These are phyloP conservation scores for Blepharisma undulans DNA, from an alignment of 169 alveolate genomes.

Conservation along the genomic window DNA sequence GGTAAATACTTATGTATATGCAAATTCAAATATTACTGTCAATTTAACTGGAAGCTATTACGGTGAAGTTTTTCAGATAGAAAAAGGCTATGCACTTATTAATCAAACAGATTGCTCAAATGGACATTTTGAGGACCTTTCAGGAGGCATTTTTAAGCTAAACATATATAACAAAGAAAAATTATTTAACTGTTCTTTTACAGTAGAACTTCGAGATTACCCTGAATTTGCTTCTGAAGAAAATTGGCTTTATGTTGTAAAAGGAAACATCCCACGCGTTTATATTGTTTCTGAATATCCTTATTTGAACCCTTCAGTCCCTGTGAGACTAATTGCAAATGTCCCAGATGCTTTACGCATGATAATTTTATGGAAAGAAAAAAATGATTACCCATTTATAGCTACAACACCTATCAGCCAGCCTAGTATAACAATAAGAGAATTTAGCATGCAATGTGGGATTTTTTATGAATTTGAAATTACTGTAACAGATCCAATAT, in stretches of 20 bases:
- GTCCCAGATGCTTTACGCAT: background rate
- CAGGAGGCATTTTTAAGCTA: background rate
- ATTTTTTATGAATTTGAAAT: background rate
- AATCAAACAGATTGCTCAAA: background rate
- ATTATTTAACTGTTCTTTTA: background rate
- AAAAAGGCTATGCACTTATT: background rate
- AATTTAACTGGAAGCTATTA: background rate
- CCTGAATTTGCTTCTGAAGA: background rate
- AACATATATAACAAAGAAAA: background rate
- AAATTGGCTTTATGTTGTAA: background rate
- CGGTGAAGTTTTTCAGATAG: background rate
- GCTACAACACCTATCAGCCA: background rate
- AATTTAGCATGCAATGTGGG: background rate
- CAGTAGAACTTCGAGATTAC: background rate
- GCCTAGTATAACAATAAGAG: background rate
- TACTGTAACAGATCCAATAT: background rate
- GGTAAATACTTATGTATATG: background rate
- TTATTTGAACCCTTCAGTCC: background rate
- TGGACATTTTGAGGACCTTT: background rate
- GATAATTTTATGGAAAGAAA: background rate
- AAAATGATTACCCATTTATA: background rate
- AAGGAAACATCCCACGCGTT: background rate
- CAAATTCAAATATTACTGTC: background rate
- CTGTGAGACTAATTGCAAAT: background rate
- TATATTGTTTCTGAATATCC: background rate